Conservation (phyloP, 306 rosid species). For the Chamaecrista fasciculata region DNA sequence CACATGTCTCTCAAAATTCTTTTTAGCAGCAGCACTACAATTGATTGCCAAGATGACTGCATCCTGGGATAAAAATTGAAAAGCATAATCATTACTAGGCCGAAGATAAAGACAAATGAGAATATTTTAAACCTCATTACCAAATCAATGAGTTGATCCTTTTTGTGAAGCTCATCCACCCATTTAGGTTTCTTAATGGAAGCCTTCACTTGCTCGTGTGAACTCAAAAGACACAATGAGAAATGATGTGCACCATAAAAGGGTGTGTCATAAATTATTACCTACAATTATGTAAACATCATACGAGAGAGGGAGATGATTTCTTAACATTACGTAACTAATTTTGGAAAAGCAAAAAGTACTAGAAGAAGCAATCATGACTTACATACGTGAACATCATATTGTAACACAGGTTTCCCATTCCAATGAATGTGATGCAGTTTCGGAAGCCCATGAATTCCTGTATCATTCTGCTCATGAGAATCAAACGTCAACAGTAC, state of each 20-base stretch:
- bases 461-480: conserved; percentile 42
- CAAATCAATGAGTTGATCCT: conserved; percentile 57
- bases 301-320: conserved; percentile 25
- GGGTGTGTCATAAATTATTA: conserved; percentile 74
- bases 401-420: conserved; percentile 54
- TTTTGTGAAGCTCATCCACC: conserved; percentile 68
- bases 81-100: conserved; percentile 26
- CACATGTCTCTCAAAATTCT: conserved; percentile 40
- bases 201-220: conserved; percentile 45
- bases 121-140: conserved; percentile 44
- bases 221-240: conserved; percentile 45
- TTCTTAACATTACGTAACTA: conserved; percentile 22
- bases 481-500: conserved; percentile 51
- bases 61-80: conserved; percentile 51
- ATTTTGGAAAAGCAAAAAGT: conserved; percentile 30
- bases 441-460: conserved; percentile 52
- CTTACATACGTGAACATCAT: conserved; percentile 98
- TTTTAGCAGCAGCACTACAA: conserved; percentile 59
- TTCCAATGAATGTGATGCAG: conserved; percentile 83
- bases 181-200: conserved; percentile 67
- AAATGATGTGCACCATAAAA: conserved; percentile 72
- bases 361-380: conserved; percentile 47
- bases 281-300: conserved; percentile 48
- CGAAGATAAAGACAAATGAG: conserved; percentile 20
- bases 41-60: conserved; percentile 75